phyloP scores from a whole-genome alignment of 1,284 basidiomycete species.

The Apiotrichum siamense region DNA sequence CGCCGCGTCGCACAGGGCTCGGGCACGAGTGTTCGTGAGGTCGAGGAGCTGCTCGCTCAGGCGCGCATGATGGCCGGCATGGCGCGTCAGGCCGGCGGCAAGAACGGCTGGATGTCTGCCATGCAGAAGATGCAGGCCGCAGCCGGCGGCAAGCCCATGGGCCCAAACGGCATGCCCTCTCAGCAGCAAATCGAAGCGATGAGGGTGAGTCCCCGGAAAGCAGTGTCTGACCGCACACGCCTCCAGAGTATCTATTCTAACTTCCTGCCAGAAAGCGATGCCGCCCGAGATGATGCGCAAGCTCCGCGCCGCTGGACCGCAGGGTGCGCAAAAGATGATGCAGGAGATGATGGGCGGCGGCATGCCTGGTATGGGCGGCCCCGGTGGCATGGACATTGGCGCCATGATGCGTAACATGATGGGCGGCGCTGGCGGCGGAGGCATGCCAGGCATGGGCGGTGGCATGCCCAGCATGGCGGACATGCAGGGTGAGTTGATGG shows the following conservation, averaged over 20 bases:
- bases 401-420: conserved; percentile 47
- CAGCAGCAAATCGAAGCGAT: conserved; percentile 88
- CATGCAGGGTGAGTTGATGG: conserved; percentile 47
- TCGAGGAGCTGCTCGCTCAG: conserved; percentile 91
- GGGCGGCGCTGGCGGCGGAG: conserved; percentile 27
- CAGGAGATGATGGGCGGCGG: conserved; percentile 84
- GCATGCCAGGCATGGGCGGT: conserved; percentile 21
- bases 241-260: too few species aligned
- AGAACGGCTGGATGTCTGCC: conserved; percentile 83
- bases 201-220: conserved; percentile 55
- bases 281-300: conserved; percentile 83
- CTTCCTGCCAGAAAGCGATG: conserved; percentile 62
- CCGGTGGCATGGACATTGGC: conserved; percentile 64
- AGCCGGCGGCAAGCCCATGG: conserved; percentile 74
- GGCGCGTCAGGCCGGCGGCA: conserved; percentile 94
- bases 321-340: conserved; percentile 93
- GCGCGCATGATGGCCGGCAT: conserved; percentile 96
- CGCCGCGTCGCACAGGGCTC: conserved; percentile 85
- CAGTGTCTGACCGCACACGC: too few species aligned
- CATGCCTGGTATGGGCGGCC: conserved; percentile 19
- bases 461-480: conserved; percentile 49
- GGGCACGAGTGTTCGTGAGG: conserved; percentile 93
- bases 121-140: conserved; percentile 87
- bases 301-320: conserved; percentile 63
- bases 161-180: conserved; percentile 76